Percentiles rank a stretch among this genome's conserved stretches.
Evolutionary conservation across 1,284 basidiomycete genomes (phyloP).

Genomic region (Puccinia brachypodii): DNA sequence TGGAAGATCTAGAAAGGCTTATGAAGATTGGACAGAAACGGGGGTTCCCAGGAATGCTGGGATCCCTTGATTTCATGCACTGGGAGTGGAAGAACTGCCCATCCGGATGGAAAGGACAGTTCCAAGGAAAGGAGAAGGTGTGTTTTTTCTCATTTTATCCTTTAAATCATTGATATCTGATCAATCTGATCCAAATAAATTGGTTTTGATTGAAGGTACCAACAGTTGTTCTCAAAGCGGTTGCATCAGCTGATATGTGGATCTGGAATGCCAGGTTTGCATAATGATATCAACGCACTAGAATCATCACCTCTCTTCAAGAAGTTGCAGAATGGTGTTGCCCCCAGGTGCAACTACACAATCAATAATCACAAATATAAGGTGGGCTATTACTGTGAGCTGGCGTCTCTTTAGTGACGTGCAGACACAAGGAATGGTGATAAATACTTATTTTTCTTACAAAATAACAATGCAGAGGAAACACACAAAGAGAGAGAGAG

Average conservation of each 20-base stretch:
- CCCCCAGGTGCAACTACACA: background rate
- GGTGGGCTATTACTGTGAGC: too few relatives aligned
- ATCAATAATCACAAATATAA: background rate
- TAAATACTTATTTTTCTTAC: too few relatives aligned
- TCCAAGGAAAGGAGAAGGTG: background rate
- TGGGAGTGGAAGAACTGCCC: conserved; percentile 30
- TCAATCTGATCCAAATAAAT: background rate
- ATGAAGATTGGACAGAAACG: background rate
- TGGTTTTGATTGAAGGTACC: conserved; percentile 4
- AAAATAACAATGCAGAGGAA: too few relatives aligned
- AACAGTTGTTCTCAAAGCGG: background rate
- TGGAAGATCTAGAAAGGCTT: background rate
- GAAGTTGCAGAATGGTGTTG: background rate
- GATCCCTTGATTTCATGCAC: background rate
- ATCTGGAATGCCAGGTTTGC: conserved; percentile 6
- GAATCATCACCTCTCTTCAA: background rate
- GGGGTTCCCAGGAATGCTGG: conserved; percentile 11
- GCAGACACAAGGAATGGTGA: too few relatives aligned
- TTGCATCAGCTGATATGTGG: background rate
- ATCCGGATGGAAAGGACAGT: background rate
- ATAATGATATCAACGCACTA: background rate
- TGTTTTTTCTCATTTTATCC: background rate
- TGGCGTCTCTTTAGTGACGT: too few relatives aligned
- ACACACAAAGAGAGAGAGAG: too few relatives aligned
- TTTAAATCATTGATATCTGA: background rate